Conservation (phyloP, 2,329 filamentous ascomycete species). For the Arachnopeziza araneosa region DNA sequence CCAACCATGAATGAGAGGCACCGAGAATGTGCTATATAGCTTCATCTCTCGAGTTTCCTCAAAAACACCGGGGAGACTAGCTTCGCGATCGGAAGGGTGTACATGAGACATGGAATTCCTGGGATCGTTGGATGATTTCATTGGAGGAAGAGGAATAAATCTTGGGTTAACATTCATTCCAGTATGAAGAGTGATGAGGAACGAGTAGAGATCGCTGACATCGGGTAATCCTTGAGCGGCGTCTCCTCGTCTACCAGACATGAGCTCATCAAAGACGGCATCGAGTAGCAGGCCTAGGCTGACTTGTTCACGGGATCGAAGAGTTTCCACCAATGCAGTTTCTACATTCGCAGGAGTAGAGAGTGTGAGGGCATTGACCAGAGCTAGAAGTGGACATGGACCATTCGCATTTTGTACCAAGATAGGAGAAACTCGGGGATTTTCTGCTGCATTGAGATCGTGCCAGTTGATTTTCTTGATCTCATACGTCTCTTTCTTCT, state of each 20-base stretch:
- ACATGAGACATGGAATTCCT: constrained; percentile 48
- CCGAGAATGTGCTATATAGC: constrained; percentile 83
- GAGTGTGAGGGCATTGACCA: constrained; percentile 87
- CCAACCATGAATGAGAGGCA: constrained; percentile 93
- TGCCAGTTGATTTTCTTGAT: constrained; percentile 89
- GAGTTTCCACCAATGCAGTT: constrained; percentile 70
- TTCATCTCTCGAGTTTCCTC: constrained; percentile 82
- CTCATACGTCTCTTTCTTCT: constrained; percentile 69
- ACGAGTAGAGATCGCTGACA: constrained; percentile 79
- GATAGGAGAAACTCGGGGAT: constrained; percentile 74
- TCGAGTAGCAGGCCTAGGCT: constrained; percentile 81
- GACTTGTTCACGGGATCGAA: constrained; percentile 79
- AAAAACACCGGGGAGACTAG: constrained; percentile 64
- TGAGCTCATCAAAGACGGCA: constrained; percentile 88
- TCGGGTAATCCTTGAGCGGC: constrained; percentile 66
- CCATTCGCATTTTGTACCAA: constrained; percentile 91
- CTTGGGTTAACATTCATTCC: constrained; percentile 98
- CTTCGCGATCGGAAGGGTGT: constrained; percentile 44
- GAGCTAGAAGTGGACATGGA: constrained; percentile 83
- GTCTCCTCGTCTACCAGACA: constrained; percentile 65
- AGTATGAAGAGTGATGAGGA: constrained; percentile 82
- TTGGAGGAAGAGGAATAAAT: constrained; percentile 58
- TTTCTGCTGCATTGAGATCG: constrained; percentile 54
- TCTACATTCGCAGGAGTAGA: constrained; percentile 64
- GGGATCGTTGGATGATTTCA: constrained; percentile 22